Conservation (phyloP, 2,329 filamentous ascomycete species). For the Atkinsonella texensis region DNA sequence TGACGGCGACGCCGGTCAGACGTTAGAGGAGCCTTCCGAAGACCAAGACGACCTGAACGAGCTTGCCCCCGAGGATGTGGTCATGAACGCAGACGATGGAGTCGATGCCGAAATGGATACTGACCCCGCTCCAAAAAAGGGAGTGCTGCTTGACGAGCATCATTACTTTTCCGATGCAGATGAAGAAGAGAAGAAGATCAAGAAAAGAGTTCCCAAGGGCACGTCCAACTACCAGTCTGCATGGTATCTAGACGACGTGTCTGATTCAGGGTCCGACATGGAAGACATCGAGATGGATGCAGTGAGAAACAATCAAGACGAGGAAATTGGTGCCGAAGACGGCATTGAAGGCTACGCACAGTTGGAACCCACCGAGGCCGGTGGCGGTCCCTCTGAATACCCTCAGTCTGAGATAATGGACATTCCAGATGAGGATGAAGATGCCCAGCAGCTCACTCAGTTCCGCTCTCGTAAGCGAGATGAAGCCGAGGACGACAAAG, state of each 20-base stretch:
- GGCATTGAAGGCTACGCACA: slow-evolving; percentile 60
- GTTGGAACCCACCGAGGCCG: slow-evolving; percentile 61
- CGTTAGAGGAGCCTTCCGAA: slow-evolving; percentile 60
- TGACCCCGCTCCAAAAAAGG: slow-evolving; percentile 50
- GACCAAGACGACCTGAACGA: slow-evolving; percentile 76
- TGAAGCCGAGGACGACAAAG: slow-evolving; percentile 79
- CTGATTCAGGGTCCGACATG: slow-evolving; percentile 75
- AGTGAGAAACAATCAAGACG: slow-evolving; percentile 40
- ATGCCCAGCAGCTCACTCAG: slow-evolving; percentile 63
- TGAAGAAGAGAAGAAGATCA: slow-evolving; percentile 33
- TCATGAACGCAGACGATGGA: slow-evolving; percentile 55
- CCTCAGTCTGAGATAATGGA: slow-evolving; percentile 88
- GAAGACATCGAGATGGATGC: slow-evolving; percentile 48
- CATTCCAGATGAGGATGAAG: slow-evolving; percentile 71
- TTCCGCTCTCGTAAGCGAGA: slow-evolving; percentile 68
- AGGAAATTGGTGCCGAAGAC: slow-evolving; percentile 62
- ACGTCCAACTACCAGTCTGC: slow-evolving; percentile 91
- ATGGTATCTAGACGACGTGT: slow-evolving; percentile 78
- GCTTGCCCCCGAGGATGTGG: slow-evolving; percentile 74
- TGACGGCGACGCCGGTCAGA: slow-evolving; percentile 36
- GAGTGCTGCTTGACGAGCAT: slow-evolving; percentile 88
- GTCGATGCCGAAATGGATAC: slow-evolving; percentile 23
- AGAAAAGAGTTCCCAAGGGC: slow-evolving; percentile 73
- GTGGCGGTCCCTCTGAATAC: slow-evolving; percentile 72
- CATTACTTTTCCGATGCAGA: slow-evolving; percentile 96